Conservation (phyloP, 768 basidiomycete genomes). For the Pholiota microspora region DNA sequence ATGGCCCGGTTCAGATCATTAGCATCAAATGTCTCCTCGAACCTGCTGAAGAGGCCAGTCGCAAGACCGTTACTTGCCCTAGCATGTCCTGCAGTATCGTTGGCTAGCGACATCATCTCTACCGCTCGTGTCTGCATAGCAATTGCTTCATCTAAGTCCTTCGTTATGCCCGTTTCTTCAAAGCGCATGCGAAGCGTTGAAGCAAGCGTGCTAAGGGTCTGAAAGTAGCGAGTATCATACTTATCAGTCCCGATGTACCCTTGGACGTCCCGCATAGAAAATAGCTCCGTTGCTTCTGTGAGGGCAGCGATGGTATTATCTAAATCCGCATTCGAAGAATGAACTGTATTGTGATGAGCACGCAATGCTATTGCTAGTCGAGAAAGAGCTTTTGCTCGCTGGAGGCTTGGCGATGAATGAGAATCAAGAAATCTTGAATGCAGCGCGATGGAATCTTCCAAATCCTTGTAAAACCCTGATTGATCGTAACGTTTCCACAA, state of each 20-base stretch:
- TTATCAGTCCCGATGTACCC: background rate
- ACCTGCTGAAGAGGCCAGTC: background rate
- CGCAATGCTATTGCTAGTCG: background rate
- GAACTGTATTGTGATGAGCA: background rate
- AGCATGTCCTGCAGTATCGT: background rate
- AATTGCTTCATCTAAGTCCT: background rate
- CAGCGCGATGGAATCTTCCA: background rate
- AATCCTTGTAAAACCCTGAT: background rate
- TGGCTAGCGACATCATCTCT: background rate
- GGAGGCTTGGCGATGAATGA: background rate
- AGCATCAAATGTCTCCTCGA: background rate
- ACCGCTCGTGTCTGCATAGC: background rate
- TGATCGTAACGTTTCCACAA: slow-evolving; percentile 1
- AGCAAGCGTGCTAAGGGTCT: background rate
- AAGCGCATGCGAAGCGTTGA: background rate
- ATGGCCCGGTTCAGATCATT: background rate
- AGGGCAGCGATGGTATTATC: background rate
- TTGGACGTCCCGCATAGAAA: background rate
- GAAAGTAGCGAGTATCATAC: too few relatives aligned
- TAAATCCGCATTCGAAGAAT: background rate
- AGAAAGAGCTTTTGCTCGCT: background rate
- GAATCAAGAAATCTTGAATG: background rate
- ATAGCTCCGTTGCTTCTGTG: background rate
- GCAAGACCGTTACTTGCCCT: background rate
- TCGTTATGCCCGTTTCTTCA: background rate